Evolutionary conservation across 208 protist species (phyloP), one percentile per base, ranked within the genome.

Genomic region (Phytomonas francai): DNA sequence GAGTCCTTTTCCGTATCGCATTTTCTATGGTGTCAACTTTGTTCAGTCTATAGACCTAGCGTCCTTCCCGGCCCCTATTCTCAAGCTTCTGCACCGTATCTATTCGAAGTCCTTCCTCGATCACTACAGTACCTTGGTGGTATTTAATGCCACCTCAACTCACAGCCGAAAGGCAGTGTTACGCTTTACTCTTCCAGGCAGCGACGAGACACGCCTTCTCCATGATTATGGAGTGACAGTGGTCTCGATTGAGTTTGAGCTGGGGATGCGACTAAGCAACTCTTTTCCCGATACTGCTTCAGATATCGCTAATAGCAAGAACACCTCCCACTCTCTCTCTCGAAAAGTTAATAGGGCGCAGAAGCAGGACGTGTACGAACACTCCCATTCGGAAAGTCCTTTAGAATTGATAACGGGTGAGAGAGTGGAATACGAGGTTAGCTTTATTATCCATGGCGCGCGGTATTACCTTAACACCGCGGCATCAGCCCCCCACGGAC

Each of bases 21-120:
- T 95, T 39, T 72, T 66, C 59, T 49, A 82, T 25, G 89, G 89
- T 9, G 79, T 91, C 19, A 95, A 95, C 76, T 91, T 95, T 79
- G 61, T 95, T 42, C 81, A 81, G 39, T 33, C 63, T 31, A 77
- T 78, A 16, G 28, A 76, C n/a, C 63, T 92, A 25, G 60, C 79
- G 6, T 54, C 58, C 30, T 94, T 83, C 54, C 83, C 84, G 6
- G 78, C 77, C 8, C 79, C 87, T 19, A 70, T 88, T 16, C 81
- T 91, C 63, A 79, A 87, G 28, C 58, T 67, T 0, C 69, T 93
- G 32, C 73, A 73, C 61, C 49, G 74, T 31, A 66, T 93, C 0
- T 81, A 89, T 49, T 65, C 80, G 3, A 64, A 63, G 9, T 70
- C 65, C 51, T 77, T 88, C 54, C 75, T 91, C 30, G 45, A 71